These are phyloP conservation scores for Citrus glauca DNA, from an alignment of 345 rosid species.

Conservation along the genomic window DNA sequence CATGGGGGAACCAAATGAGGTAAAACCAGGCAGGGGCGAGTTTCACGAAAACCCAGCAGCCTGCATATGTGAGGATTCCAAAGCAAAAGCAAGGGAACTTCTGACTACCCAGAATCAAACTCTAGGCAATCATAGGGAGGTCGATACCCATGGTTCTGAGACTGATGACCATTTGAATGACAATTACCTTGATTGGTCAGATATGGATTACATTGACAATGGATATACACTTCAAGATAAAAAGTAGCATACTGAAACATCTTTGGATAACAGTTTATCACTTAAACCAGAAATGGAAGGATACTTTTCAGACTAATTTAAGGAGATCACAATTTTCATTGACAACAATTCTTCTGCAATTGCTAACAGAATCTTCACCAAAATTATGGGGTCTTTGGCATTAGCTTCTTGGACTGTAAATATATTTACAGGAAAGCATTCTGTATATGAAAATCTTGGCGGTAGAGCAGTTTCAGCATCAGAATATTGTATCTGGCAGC, in stretches of 20 bases:
- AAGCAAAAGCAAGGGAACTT: conserved; percentile 28
- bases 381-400: background rate
- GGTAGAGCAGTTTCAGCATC: background rate
- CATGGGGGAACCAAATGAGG: conserved; percentile 88
- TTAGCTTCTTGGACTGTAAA: background rate
- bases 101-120: background rate
- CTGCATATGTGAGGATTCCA: conserved; percentile 64
- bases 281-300: conserved; percentile 32
- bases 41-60: conserved; percentile 85
- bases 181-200: conserved; percentile 44
- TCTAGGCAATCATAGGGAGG: background rate
- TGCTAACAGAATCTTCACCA: background rate
- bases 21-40: conserved; percentile 72
- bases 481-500: conserved; percentile 14
- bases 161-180: conserved; percentile 30
- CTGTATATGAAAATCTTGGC: conserved; percentile 9
- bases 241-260: conserved; percentile 2
- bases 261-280: conserved; percentile 2
- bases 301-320: conserved; percentile 39
- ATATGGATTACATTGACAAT: conserved; percentile 35
- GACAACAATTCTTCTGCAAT: background rate
- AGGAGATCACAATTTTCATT: background rate
- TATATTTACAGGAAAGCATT: background rate
- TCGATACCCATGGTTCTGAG: background rate
- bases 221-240: conserved; percentile 15